Evolutionary conservation across 176 grass and related monocot genomes (phyloP).

Genomic region (Alloteropsis semialata): DNA sequence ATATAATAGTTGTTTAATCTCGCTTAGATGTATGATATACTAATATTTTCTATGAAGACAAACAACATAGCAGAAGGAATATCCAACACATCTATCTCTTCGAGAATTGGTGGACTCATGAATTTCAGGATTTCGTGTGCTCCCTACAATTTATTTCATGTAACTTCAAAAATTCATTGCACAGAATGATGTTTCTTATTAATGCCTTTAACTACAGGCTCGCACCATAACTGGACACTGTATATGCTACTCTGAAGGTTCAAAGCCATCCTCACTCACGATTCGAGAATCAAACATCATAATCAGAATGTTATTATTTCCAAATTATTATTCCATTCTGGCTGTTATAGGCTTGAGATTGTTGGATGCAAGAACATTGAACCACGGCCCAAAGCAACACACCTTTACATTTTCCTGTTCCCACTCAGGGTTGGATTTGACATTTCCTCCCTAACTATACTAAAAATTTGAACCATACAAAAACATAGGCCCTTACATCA

Average conservation of each 20-base stretch:
- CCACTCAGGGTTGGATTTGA: not conserved
- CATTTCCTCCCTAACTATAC: not conserved
- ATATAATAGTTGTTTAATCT: conserved; percentile 4
- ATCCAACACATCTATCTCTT: not conserved
- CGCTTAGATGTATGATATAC: not conserved
- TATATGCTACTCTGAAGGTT: not conserved
- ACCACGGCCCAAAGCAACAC: not conserved
- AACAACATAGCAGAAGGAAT: not conserved
- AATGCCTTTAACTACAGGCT: not conserved
- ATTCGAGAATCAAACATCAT: not conserved
- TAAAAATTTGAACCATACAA: not conserved
- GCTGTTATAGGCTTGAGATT: not conserved
- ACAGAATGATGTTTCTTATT: not conserved
- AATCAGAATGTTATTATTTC: too few relatives aligned
- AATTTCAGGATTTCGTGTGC: not conserved
- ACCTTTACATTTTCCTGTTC: not conserved
- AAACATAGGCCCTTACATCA: not conserved
- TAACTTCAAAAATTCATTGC: not conserved
- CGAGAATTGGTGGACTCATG: not conserved
- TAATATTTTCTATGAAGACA: not conserved
- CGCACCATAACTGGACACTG: not conserved
- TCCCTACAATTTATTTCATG: not conserved
- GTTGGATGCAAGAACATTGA: not conserved
- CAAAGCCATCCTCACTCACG: not conserved
- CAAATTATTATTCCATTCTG: too few relatives aligned